Evolutionary conservation across 2,329 filamentous ascomycete species (phyloP), one percentile per base, ranked within the genome.

Genomic region (Aphanocladium album): DNA sequence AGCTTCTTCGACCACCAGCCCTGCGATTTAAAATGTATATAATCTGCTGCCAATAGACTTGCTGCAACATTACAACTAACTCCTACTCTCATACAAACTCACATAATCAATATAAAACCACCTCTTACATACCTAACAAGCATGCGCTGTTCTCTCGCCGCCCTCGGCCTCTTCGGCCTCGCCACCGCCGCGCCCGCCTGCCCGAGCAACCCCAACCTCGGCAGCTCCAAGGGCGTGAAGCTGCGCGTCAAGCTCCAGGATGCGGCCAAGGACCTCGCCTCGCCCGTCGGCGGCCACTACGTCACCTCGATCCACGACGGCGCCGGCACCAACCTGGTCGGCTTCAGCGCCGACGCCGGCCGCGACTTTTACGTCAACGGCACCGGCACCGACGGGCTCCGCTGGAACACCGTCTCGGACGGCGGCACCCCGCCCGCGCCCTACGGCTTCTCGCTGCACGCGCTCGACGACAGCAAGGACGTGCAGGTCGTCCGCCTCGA

Each of bases 351-450:
- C 2, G 65, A 64, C 51, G 11, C 35, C 17, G 55, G 57, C 8
- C 68, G 70, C 35, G 63, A 74, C 57, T 79, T 79, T 65, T 80
- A 79, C 71, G 66, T 74, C 56, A 79, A 80, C 65, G 76, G 72
- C 65, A 76, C 76, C 5, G 69, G 69, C 14, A 62, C 17, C 16
- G 61, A 62, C 17, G 67, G 62, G 25, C 62, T 63, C 21, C 49
- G 60, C 17, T 70, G 69, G 27, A 69, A 65, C 52, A 64, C 76
- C 56, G 49, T 78, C 8, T 71, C 70, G 45, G 75, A 77, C 63
- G 69, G 68, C 35, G 73, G 72, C 25, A 70, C 66, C 2, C 72
- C 72, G 3, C 65, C 63, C 2, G 70, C 69, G 62, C 73, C 76
- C 1, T 72, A 64, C 46, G 72, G 72, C 43, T 64, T 78, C 60